A percentile compares a stretch with the other conserved stretches of the same genome.
Evolutionary conservation across 1,139 yeast genomes (phyloP).

Genomic region (Scheffersomyces insectosa): DNA sequence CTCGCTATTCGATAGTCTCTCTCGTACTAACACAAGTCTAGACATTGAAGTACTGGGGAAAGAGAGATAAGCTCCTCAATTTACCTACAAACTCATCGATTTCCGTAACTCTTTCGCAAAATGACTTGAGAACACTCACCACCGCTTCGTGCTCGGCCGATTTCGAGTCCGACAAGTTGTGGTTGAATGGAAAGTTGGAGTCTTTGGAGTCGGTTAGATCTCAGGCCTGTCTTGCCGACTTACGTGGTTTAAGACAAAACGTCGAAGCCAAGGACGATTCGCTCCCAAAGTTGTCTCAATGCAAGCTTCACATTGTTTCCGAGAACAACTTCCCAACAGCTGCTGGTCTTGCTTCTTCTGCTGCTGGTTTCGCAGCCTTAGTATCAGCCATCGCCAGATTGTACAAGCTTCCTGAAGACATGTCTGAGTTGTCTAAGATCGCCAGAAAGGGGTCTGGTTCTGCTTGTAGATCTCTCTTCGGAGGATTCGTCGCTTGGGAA

Average conservation of each 20-base stretch:
- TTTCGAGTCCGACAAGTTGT: slow-evolving; percentile 66
- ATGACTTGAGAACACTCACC: slow-evolving; percentile 86
- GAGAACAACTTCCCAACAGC: slow-evolving; percentile 99
- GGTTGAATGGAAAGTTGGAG: slow-evolving; percentile 80
- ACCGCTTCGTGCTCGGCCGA: slow-evolving; percentile 70
- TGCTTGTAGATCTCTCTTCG: slow-evolving; percentile 94
- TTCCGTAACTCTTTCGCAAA: slow-evolving; percentile 88
- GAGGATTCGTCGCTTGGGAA: slow-evolving; percentile 99
- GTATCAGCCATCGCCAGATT: slow-evolving; percentile 83
- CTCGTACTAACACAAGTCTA: slow-evolving; percentile 26
- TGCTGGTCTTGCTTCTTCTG: slow-evolving; percentile 96
- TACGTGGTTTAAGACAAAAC: slow-evolving; percentile 63
- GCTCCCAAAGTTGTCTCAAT: slow-evolving; percentile 62
- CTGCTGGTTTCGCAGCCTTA: slow-evolving; percentile 97
- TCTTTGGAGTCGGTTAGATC: slow-evolving; percentile 69
- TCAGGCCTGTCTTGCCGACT: slow-evolving; percentile 74
- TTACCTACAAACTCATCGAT: slow-evolving; percentile 95
- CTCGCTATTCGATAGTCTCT: not conserved
- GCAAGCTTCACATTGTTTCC: slow-evolving; percentile 77
- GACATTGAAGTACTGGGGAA: slow-evolving; percentile 98
- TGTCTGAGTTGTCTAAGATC: slow-evolving; percentile 83
- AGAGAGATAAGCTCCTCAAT: slow-evolving; percentile 82
- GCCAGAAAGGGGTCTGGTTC: slow-evolving; percentile 99
- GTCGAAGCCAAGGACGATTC: slow-evolving; percentile 51
- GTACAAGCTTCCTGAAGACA: slow-evolving; percentile 75